A percentile compares a stretch with the other conserved stretches of the same genome.
phyloP scores from a whole-genome alignment of 2,329 filamentous ascomycete genomes.

The Scedosporium apiospermum region DNA sequence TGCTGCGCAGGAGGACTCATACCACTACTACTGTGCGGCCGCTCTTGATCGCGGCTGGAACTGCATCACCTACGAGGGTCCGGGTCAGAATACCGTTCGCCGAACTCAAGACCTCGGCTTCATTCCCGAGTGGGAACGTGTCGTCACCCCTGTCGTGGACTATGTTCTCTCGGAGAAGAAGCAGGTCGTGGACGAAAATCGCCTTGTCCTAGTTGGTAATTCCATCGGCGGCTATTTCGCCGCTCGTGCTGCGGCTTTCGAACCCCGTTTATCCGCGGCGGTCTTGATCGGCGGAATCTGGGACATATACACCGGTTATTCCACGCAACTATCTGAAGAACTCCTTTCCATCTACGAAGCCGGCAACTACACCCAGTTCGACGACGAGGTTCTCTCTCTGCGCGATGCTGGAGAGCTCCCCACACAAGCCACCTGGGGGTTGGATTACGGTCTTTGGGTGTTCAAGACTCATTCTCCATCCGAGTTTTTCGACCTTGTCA shows the following conservation, averaged over 20 bases:
- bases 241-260: slow-evolving; percentile 31
- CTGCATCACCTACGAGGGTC: slow-evolving; percentile 34
- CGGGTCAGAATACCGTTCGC: slow-evolving; percentile 30
- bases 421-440: slow-evolving; percentile 14
- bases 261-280: slow-evolving; percentile 28
- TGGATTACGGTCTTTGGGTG: slow-evolving; percentile 17
- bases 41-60: slow-evolving; percentile 31
- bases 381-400: slow-evolving; percentile 10
- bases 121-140: slow-evolving; percentile 32
- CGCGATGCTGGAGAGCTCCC: slow-evolving; percentile 3
- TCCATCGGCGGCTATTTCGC: slow-evolving; percentile 31
- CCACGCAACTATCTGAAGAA: slow-evolving; percentile 4
- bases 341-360: slow-evolving; percentile 8
- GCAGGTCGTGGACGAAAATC: slow-evolving; percentile 18
- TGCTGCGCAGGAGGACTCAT: slow-evolving; percentile 31
- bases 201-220: slow-evolving; percentile 27
- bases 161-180: slow-evolving; percentile 16
- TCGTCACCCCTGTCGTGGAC: slow-evolving; percentile 29
- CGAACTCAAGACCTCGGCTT: slow-evolving; percentile 31
- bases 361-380: slow-evolving; percentile 13
- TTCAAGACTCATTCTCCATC: slow-evolving; percentile 16
- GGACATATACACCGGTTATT: slow-evolving; percentile 14
- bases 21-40: slow-evolving; percentile 23
- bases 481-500: slow-evolving; percentile 11
- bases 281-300: slow-evolving; percentile 29